A percentile compares a stretch with the other conserved stretches of the same genome.
These are phyloP conservation scores for Amanita phalloides DNA, from an alignment of 768 basidiomycete species.

Conservation along the genomic window DNA sequence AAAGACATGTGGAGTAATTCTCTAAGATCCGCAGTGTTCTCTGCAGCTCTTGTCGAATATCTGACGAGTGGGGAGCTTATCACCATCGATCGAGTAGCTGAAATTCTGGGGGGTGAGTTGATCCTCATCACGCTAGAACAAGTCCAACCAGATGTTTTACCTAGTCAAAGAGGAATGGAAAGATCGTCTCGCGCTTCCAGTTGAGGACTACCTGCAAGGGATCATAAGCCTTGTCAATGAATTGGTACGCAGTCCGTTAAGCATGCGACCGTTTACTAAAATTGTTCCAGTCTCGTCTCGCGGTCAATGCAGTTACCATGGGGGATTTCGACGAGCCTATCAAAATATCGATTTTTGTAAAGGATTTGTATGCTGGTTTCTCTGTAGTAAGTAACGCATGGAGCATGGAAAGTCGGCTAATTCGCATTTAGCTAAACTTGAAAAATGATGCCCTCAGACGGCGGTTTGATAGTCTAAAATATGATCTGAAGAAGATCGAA, in stretches of 20 bases:
- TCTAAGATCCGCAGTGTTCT: constrained; percentile 55
- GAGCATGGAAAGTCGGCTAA: background rate
- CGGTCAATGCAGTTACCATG: constrained; percentile 74
- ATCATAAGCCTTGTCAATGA: constrained; percentile 74
- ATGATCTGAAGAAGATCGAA: constrained; percentile 83
- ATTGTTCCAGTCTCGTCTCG: constrained; percentile 52
- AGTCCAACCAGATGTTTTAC: background rate
- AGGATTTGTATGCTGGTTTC: constrained; percentile 76
- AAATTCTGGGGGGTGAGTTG: constrained; percentile 57
- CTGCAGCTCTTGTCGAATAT: constrained; percentile 56
- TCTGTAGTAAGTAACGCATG: constrained; percentile 47
- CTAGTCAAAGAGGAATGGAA: constrained; percentile 64
- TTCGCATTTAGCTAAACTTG: constrained; percentile 50
- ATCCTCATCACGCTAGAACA: background rate
- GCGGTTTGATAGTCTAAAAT: constrained; percentile 74
- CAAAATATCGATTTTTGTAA: constrained; percentile 68
- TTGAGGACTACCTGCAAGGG: constrained; percentile 77
- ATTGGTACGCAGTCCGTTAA: constrained; percentile 35
- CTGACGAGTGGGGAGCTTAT: constrained; percentile 48
- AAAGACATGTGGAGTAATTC: constrained; percentile 76
- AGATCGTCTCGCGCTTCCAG: constrained; percentile 49
- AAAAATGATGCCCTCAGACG: constrained; percentile 72
- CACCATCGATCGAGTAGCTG: constrained; percentile 38
- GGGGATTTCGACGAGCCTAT: constrained; percentile 74
- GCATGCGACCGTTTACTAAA: background rate